phyloP scores from a whole-genome alignment of 2,329 filamentous ascomycete genomes.

The Triangularia setosa region DNA sequence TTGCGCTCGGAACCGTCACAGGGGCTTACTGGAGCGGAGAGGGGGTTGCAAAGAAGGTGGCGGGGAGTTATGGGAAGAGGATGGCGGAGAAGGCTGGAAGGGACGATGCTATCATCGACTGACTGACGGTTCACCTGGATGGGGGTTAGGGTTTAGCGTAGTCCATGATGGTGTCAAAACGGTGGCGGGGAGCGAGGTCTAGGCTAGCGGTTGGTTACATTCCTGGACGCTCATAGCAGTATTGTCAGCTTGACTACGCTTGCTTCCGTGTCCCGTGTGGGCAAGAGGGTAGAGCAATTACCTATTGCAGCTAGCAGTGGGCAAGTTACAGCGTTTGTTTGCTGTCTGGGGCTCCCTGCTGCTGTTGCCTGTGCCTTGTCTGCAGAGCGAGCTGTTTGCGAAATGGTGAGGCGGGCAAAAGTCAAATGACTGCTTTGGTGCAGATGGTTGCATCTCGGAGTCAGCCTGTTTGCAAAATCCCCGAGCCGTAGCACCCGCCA shows the following conservation, averaged over 20 bases:
- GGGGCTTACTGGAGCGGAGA: conserved; percentile 93
- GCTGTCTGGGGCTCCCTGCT: background rate
- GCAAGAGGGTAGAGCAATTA: background rate
- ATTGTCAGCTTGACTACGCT: background rate
- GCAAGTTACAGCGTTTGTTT: conserved; percentile 3
- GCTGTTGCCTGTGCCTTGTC: background rate
- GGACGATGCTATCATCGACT: background rate
- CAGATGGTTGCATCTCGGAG: background rate
- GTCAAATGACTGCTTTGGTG: conserved; percentile 7
- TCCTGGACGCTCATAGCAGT: background rate
- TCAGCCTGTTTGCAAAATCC: background rate
- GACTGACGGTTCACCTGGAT: background rate
- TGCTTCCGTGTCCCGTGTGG: no score
- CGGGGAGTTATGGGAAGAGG: conserved; percentile 1
- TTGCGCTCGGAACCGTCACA: conserved; percentile 81
- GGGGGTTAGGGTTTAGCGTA: background rate
- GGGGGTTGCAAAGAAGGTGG: conserved; percentile 63
- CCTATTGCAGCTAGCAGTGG: background rate
- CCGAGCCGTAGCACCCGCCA: background rate
- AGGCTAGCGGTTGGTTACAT: background rate
- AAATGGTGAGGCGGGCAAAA: background rate
- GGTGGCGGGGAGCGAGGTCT: background rate
- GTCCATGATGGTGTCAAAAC: background rate
- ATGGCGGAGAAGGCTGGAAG: background rate
- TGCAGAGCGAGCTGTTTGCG: background rate